These are phyloP conservation scores for Rhizoclosmatium sp. DNA, from an alignment of 192 early-diverging fungal species.

Conservation along the genomic window DNA sequence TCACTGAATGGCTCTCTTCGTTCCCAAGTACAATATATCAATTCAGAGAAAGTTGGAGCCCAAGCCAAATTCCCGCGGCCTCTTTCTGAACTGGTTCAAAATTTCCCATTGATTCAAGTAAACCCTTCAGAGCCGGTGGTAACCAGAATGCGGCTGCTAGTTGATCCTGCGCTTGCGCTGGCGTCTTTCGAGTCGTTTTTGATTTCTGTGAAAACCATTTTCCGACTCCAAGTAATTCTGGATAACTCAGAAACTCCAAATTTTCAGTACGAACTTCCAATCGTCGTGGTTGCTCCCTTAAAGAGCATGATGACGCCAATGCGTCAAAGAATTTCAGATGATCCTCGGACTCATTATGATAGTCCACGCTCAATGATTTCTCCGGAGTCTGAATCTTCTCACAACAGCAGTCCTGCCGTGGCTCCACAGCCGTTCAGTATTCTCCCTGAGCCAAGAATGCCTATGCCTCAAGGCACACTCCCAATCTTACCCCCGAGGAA, in stretches of 20 bases:
- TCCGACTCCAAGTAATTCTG: conserved; percentile 34
- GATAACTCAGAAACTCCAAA: conserved; percentile 31
- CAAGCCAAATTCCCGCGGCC: background rate
- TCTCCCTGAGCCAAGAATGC: background rate
- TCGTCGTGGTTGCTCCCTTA: conserved; percentile 12
- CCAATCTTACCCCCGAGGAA: no score
- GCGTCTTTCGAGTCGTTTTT: conserved; percentile 20
- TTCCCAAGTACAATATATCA: background rate
- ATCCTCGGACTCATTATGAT: background rate
- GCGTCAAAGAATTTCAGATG: background rate
- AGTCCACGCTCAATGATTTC: no score
- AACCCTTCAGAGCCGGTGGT: background rate
- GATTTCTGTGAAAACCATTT: conserved; percentile 20
- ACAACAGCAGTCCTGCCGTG: background rate
- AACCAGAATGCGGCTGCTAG: conserved; percentile 2
- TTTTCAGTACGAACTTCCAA: conserved; percentile 29
- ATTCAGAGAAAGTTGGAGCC: conserved; percentile 11
- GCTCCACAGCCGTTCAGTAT: background rate
- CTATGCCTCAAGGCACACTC: background rate
- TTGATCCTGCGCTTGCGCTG: conserved; percentile 29
- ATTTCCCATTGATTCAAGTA: conserved; percentile 2
- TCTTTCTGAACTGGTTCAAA: conserved; percentile 21
- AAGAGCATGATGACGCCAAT: background rate
- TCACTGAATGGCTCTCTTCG: conserved; percentile 26
- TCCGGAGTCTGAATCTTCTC: no score